These are phyloP conservation scores for Suillus sp. DNA, from an alignment of 768 basidiomycete species.

Conservation along the genomic window DNA sequence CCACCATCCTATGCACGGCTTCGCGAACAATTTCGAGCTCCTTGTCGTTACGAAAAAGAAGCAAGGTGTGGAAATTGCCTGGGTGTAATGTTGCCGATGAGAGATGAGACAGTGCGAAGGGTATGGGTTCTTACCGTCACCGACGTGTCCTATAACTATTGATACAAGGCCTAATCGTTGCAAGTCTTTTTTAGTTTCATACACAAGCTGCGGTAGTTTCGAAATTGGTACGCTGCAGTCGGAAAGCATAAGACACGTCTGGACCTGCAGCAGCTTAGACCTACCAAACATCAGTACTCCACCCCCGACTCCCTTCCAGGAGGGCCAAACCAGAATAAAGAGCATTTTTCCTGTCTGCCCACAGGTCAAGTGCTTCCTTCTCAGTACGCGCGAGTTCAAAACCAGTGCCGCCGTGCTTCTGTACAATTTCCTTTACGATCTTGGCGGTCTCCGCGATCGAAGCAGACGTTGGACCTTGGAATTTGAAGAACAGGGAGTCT, in stretches of 20 bases:
- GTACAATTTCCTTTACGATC: conserved; percentile 57
- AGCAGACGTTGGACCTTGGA: conserved; percentile 68
- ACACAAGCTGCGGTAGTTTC: conserved; percentile 61
- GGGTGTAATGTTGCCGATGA: neutral
- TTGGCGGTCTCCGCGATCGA: conserved; percentile 63
- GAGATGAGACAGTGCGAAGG: conserved; percentile 26
- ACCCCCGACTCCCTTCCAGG: conserved; percentile 56
- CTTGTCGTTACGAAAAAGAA: conserved; percentile 60
- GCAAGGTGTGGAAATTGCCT: conserved; percentile 54
- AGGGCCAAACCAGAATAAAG: conserved; percentile 57
- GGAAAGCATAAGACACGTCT: neutral
- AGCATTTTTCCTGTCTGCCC: conserved; percentile 73
- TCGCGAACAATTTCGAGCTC: conserved; percentile 46
- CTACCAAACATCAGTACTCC: conserved; percentile 80
- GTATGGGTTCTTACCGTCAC: conserved; percentile 51
- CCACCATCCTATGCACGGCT: conserved; percentile 62
- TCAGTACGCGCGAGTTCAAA: conserved; percentile 66
- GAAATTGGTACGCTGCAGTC: conserved; percentile 58
- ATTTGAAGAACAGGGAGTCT: conserved; percentile 85
- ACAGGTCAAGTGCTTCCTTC: conserved; percentile 71
- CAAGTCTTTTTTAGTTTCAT: conserved; percentile 74
- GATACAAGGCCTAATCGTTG: conserved; percentile 54
- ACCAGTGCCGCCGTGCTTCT: conserved; percentile 66
- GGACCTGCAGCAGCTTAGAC: conserved; percentile 8
- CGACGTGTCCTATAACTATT: conserved; percentile 75